Base-by-base conservation (phyloP, 2,329 filamentous ascomycete genomes). In the Hypoxylon sp. region DNA sequence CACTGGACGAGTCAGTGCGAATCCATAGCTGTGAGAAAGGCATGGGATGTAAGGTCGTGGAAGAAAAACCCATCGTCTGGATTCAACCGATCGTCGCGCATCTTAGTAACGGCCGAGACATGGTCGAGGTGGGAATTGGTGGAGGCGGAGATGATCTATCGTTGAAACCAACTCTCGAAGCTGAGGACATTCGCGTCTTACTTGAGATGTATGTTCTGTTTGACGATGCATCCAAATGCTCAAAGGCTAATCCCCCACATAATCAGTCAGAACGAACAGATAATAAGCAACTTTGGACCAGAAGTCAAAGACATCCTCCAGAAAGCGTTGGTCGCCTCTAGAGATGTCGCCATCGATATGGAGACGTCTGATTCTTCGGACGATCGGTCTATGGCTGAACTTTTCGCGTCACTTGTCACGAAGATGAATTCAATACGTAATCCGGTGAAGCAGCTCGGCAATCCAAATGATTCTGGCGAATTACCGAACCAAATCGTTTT, bases 1-100 rank as follows among this genome's bases (percentile, higher is more conserved):
- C 89, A 0, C 73, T 74, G 0, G 75, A 87, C 16, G 69, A 79
- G 16, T 73, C 75, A 13, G 84, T 83, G 0, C 83, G 88, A 2
- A 76, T 97, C 5, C 93, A 97, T 69, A 95, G 90, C 64, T 97
- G 93, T 61, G 91, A 96, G 64, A 87, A 83, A 56, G 89, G 86
- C 0, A 82, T 80, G 51, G 77, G 79, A 15, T 91, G 88, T 60
- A 64, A 73, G 0, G 72, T 78, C 0, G 75, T 73, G 36, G 67
- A 65, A 60, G 76, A 67, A 5, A 67, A 72, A 1, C 76, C 80
- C 0, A 80, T 89, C 0, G 87, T 97, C 5, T 86, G 82, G 65
- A 93, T 97, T 43, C 83, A 83, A 5, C 92, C 92, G 0, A 86
- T 97, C 30, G 80, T 96, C 11, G 84, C 85, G 3, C 84, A 86